Base-by-base conservation (phyloP, 306 rosid species). In the Cucumis melo region DNA sequence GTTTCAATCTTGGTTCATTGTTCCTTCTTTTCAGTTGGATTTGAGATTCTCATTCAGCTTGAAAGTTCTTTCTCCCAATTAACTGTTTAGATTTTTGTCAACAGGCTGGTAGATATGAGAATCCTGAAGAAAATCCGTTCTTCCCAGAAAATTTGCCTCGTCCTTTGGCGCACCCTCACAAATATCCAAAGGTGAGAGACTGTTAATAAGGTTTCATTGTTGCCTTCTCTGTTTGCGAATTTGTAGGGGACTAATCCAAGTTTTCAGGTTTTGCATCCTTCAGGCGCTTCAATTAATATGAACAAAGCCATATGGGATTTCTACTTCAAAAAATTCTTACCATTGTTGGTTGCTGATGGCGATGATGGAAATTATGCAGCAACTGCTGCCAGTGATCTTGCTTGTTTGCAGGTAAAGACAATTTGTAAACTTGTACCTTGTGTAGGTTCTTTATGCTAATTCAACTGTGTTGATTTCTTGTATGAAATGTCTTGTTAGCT, bases 341-440 rank as follows among this genome's bases (percentile, higher is more conserved):
- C 96, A 1, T 74, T 85, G 77, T 83, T 92, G 60, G 89, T 82
- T 73, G 62, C 67, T 44, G 57, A 87, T 0, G 97, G 98, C 3
- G 91, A 90, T 74, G 97, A 95, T 78, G 99, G 97, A 51, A 90
- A 89, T 76, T 92, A 95, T 80, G 99, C 91, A 6, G 80, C 87
- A 79, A 88, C 99, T 54, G 99, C 98, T 42, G 91, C 93, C 24
- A 84, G 82, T 74, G 99, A 95, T 87, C 97, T 95, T 65, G 83
- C 83, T 20, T 86, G 96, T 75, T 89, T 95, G 79, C 98, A 95
- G 97, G 99, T 89, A 68, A 56, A 42, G 16, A 65, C 23, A 15
- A 36, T 29, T 8, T 50, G 23, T 72, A 50, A 72, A 50, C 42
- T 27, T 21, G 34, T 67, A 7, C 24, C 42, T 72, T 5, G 7